Evolutionary conservation across 2,329 filamentous ascomycete species (phyloP).

Genomic region (Aspergillus sp.): DNA sequence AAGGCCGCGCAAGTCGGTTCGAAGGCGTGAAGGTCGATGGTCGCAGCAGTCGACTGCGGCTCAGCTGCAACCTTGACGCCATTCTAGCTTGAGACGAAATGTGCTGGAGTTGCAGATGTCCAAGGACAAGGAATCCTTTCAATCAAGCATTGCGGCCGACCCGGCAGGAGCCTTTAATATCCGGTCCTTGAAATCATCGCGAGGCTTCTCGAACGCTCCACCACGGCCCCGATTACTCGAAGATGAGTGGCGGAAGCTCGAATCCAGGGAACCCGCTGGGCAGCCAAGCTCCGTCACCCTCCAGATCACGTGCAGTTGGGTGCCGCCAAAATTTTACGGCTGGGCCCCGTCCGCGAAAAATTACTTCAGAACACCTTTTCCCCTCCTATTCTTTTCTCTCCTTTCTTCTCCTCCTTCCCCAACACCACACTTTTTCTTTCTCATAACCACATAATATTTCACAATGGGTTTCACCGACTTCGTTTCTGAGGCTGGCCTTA

Average conservation of each 20-base stretch:
- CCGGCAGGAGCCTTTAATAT: constrained; percentile 14
- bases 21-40: constrained; percentile 22
- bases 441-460: constrained; percentile 26
- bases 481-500: constrained; percentile 61
- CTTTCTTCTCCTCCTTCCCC: constrained; percentile 23
- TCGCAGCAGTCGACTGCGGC: constrained; percentile 31
- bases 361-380: constrained; percentile 32
- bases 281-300: constrained; percentile 29
- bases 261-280: constrained; percentile 18
- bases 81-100: constrained; percentile 20
- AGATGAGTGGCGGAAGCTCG: constrained; percentile 35
- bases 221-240: constrained; percentile 3
- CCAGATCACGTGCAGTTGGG: constrained; percentile 31
- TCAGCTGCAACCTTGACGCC: constrained; percentile 34
- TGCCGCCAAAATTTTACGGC: constrained; percentile 23
- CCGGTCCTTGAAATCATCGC: constrained; percentile 14
- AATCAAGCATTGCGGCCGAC: not conserved
- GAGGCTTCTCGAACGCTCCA: constrained; percentile 38
- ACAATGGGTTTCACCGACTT: constrained; percentile 69
- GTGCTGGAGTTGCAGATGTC: not conserved
- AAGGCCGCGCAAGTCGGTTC: constrained; percentile 20
- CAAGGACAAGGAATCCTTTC: not conserved
- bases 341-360: constrained; percentile 26
- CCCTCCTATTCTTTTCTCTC: constrained; percentile 29
- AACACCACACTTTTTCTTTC: constrained; percentile 15